Evolutionary conservation across 1,139 yeast species (phyloP), one percentile per base, ranked within the genome.

Genomic region (Yarrowia galli): DNA sequence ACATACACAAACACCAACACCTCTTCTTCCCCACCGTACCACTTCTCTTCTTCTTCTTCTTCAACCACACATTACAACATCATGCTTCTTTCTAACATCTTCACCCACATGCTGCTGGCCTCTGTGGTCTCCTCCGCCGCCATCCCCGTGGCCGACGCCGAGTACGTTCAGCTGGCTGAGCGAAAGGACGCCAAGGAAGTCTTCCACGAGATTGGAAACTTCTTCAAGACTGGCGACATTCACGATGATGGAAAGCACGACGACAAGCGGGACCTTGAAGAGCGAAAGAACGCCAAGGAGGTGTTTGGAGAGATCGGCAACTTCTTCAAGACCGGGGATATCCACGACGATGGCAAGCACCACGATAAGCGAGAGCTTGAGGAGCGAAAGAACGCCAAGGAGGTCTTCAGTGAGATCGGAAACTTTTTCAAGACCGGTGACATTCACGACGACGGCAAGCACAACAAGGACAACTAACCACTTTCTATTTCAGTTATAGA

Each of bases 181-280:
- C 61, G 61, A 54, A 54, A 54, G 48, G 46, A 48, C 22, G 36
- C 36, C 36, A 28, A 35, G 36, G 36, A 35, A 6, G 53, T 46
- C 13, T 46, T 15, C 15, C 18, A 18, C 20, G 53, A 46, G 35
- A 46, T 46, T n/a, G 53, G 53, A 20, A 46, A 46, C 53, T 46
- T 46, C 22, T 46, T 46, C 53, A 95, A 95, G 77, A 97, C 98
- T 0, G 85, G 92, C 1, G 95, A 95, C 99, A 95, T 95, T 68
- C 99, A 98, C 0, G 91, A 96, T 86, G 97, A 98, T 0, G 99
- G 98, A 23, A 49, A 49, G 54, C 23, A 32, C 32, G 35, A 46
- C 22, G 16, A 28, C 53, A 28, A 48, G 36, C 36, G 36, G 12
- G 36, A 48, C 16, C 35, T 25, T 9, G 36, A 48, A 6, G 16